Evolutionary conservation across 805 yeast species (phyloP), one percentile per base, ranked within the genome.

Genomic region (Clavispora santaluciae): DNA sequence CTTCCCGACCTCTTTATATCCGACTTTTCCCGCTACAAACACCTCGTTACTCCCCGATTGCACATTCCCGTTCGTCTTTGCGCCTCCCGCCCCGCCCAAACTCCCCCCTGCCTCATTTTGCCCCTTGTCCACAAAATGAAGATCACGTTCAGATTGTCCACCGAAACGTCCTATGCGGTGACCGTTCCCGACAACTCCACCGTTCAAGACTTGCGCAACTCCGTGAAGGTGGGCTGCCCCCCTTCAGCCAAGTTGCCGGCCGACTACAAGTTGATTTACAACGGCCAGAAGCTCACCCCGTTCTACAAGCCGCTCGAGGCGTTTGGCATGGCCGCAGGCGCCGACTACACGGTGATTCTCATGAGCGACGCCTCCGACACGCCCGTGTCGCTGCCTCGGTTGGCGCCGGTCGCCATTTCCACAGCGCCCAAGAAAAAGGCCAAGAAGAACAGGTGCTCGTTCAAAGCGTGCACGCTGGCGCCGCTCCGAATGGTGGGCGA

Each of bases 401-500:
- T 22, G 42, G 51, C 44, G 30, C 50, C 57, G 28, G 46, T 47
- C 22, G 39, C 44, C n/a, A 42, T 48, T 7, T 28, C 31, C 20
- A 5, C 31, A 6, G 48, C 47, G 6, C 56, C 58, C 22, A 48
- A 45, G 39, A 61, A 57, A 38, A 56, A 57, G 38, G 53, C 53
- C 34, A 75, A 73, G 56, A 73, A 74, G 55, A 56, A 57, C 45
- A 66, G 61, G 45, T 77, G 83, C 60, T 66, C 81, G 17, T 79
- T 78, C 60, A 63, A 61, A 23, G 55, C 67, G 22, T 88, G 96
- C 64, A 68, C 74, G 16, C 72, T 83, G n/a, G 67, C 77, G 10
- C 86, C 90, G 1, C 64, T 76, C 36, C 66, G 80, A 50, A 72
- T 77, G 70, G 81, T 86, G 33, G 96, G 96, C 36, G 89, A 83